Base-by-base conservation (phyloP, 257 asterid species). In the Jaltomata sinuosa region DNA sequence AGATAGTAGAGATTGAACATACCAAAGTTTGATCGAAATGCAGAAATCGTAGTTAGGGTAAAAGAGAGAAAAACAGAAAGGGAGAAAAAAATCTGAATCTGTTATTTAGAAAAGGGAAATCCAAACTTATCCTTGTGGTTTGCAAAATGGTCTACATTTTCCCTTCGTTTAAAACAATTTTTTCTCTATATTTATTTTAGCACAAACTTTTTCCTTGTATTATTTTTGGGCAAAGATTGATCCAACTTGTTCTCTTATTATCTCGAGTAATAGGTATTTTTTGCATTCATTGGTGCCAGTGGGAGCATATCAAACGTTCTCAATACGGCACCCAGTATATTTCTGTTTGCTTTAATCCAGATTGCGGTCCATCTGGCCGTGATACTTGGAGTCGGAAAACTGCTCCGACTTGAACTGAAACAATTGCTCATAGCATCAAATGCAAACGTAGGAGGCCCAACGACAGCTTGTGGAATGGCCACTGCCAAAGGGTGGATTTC, bases 401-500 rank as follows among this genome's bases (percentile, higher is more conserved):
- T 96, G 89, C 83, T 96, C 61, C 82, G 92, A 16, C 80, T 96
- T 32, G 99, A 96, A 55, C 97, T 87, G 32, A 94, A 87, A 85
- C 81, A 88, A 78, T 83, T 96, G 91, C 98, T 96, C n/a, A 36
- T 94, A 61, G 99, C 99, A 71, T 96, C 99, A 12, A 96, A 96
- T 59, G 99, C 99, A n/a, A 96, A 96, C 11, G 99, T 94, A 3
- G 98, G 98, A 8, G 99, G 98, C 32, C 99, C 98, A 2, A 94
- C 99, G 6, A 96, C 99, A 40, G 99, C 98, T 15, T 88, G 97
- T 83, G 98, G 98, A 57, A 94, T 96, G 99, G 99, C 99, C 87
- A 93, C 97, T 40, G 97, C 99, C 42, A 94, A 94, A 89, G 99
- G 98, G 61, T 96, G 99, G 99, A 90, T 80, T 80, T 94, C 99